Base-by-base conservation (phyloP, 2,329 filamentous ascomycete genomes). In the Graphilbum ipis-grandicollis region DNA sequence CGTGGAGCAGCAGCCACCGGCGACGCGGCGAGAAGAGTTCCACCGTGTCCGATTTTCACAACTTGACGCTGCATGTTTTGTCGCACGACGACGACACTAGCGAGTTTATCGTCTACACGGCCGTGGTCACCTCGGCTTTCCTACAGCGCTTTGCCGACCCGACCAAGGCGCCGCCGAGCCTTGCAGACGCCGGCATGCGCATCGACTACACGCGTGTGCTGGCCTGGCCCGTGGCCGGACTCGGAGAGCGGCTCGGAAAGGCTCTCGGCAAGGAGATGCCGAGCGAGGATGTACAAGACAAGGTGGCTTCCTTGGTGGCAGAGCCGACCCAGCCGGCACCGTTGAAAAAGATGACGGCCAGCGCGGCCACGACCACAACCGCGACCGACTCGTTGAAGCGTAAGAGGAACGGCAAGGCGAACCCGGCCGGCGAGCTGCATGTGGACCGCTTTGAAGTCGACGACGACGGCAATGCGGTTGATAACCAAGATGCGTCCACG, bases 31-130 rank as follows among this genome's bases (percentile, higher is more conserved):
- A 28, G 14, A 28, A 28, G 26, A 28, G 26, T n/a, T 7, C 14
- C 14, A 7, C 33, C n/a, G 35, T 31, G 21, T 21, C 32, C 8
- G 43, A 54, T 10, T 66, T 69, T 25, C 50, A 53, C 34, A 61
- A 71, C 38, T 47, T 71, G 36, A 63, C 58, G 37, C 52, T 73
- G 23, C 58, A 60, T 19, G 52, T 75, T 18, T 44, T 75, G 35
- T 63, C 62, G 0, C 63, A 70, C 35, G 62, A 71, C 40, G 61
- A 58, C 3, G 55, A 58, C 3, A 56, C 58, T 2, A 52, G 55
- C 3, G 60, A 65, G 19, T 70, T 75, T 32, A 54, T 71, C 32
- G 58, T 73, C 22, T 73, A 73, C 48, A 65, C 59, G 1, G 60
- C 59, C 1, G 52, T 56, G 10, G 56, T 74, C 2, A 63, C 65